phyloP scores from a whole-genome alignment of 257 asterid genomes.

The Solanum corneliomulleri region DNA sequence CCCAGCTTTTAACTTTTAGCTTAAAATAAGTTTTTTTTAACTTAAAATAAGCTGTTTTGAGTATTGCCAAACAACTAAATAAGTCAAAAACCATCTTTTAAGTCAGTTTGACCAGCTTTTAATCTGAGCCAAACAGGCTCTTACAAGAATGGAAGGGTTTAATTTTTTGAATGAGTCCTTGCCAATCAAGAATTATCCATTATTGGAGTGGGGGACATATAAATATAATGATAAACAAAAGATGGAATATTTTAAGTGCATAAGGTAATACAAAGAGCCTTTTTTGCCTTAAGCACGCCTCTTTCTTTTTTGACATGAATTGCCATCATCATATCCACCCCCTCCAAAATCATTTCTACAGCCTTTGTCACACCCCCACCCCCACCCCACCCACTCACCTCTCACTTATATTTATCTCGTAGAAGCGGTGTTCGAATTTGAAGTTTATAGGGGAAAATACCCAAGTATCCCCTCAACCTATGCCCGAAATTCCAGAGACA shows the following conservation, averaged over 20 bases:
- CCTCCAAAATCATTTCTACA: constrained; percentile 21
- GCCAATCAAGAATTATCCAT: background rate
- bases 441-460: no score
- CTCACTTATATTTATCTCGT: background rate
- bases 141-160: background rate
- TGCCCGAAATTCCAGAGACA: no score
- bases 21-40: no score
- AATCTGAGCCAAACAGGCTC: no score
- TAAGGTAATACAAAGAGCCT: background rate
- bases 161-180: background rate
- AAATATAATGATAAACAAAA: background rate
- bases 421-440: background rate
- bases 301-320: constrained; percentile 27
- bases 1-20: no score
- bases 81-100: no score
- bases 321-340: constrained; percentile 44
- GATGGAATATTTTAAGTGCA: background rate
- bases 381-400: background rate
- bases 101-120: no score
- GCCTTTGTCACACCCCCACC: constrained; percentile 8
- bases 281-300: constrained; percentile 49
- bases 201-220: constrained; percentile 46
- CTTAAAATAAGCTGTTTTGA: no score
- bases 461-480: no score
- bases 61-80: no score